Conservation (phyloP, 306 rosid genomes). For the Quercus aquifolioides region DNA sequence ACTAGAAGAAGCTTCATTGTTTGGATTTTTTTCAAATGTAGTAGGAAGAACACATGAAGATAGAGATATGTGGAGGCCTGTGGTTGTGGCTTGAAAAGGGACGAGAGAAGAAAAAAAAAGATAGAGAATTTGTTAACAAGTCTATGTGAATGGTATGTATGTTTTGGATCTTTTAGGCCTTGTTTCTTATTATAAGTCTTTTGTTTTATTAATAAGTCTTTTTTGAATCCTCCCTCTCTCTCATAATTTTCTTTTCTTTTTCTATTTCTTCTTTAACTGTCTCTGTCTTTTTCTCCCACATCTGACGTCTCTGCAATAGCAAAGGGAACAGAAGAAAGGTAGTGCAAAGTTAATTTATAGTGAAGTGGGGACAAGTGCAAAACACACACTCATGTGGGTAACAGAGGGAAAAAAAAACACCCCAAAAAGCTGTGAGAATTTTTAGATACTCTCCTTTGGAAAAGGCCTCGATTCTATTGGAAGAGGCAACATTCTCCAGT, state of each 20-base stretch:
- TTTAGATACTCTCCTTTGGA: background rate
- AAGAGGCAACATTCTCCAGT: background rate
- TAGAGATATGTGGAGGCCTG: constrained; percentile 1
- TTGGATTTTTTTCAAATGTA: constrained; percentile 16
- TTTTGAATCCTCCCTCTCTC: background rate
- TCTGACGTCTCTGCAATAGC: constrained; percentile 4
- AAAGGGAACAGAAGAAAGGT: background rate
- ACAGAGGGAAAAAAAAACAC: background rate
- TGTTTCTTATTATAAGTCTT: background rate
- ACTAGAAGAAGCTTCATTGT: constrained; percentile 40
- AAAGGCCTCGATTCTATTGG: background rate
- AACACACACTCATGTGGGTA: constrained; percentile 31
- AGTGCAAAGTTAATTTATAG: constrained; percentile 16
- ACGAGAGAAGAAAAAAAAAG: constrained; percentile 6
- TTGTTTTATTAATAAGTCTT: background rate
- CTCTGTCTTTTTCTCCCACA: constrained; percentile 16
- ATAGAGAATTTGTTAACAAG: background rate
- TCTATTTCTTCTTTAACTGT: background rate
- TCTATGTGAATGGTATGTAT: constrained; percentile 5
- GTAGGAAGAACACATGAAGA: constrained; percentile 27
- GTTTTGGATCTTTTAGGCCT: constrained; percentile 24
- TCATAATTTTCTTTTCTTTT: background rate
- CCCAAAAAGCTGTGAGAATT: background rate
- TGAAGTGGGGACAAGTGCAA: constrained; percentile 26
- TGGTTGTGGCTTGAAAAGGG: constrained; percentile 23